Percentiles rank a stretch among this genome's conserved stretches.
These are phyloP conservation scores for Harrya chromipes DNA, from an alignment of 768 basidiomycete species.

Conservation along the genomic window DNA sequence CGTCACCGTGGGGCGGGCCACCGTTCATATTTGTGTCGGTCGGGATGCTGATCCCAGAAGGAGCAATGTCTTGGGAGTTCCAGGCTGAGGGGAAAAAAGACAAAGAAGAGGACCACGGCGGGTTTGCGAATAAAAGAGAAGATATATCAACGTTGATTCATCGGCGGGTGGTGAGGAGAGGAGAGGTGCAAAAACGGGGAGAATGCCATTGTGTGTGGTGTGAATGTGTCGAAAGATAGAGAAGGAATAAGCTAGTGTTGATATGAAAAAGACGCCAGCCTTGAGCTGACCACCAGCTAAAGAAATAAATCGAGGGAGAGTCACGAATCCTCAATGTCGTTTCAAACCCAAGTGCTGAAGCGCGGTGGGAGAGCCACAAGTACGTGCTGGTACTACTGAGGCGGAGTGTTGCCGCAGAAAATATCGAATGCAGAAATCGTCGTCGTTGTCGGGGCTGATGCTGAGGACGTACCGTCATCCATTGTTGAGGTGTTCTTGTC, in stretches of 20 bases:
- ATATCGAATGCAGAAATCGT: constrained; percentile 46
- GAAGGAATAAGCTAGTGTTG: background rate
- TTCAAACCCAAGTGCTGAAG: constrained; percentile 30
- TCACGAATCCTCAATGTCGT: constrained; percentile 25
- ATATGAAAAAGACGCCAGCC: constrained; percentile 26
- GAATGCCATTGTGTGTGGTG: constrained; percentile 4
- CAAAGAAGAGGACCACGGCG: constrained; percentile 5
- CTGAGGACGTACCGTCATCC: constrained; percentile 81
- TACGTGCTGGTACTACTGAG: constrained; percentile 30
- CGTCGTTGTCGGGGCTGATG: constrained; percentile 67
- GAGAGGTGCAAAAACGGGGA: constrained; percentile 17
- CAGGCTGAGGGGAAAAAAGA: constrained; percentile 54
- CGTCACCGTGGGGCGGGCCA: constrained; percentile 47
- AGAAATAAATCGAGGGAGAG: constrained; percentile 1
- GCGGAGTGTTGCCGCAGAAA: constrained; percentile 37
- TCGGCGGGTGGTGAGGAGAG: constrained; percentile 28
- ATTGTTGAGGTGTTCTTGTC: constrained; percentile 38
- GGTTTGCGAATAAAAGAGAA: constrained; percentile 31
- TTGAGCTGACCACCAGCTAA: constrained; percentile 33
- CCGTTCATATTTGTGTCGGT: constrained; percentile 47
- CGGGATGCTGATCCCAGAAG: constrained; percentile 73
- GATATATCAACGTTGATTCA: constrained; percentile 44
- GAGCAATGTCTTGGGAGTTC: constrained; percentile 81
- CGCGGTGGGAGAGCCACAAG: constrained; percentile 29
- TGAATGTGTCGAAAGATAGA: constrained; percentile 5